Evolutionary conservation across 2,329 filamentous ascomycete species (phyloP), one percentile per base, ranked within the genome.

Genomic region (Emergomyces orientalis): DNA sequence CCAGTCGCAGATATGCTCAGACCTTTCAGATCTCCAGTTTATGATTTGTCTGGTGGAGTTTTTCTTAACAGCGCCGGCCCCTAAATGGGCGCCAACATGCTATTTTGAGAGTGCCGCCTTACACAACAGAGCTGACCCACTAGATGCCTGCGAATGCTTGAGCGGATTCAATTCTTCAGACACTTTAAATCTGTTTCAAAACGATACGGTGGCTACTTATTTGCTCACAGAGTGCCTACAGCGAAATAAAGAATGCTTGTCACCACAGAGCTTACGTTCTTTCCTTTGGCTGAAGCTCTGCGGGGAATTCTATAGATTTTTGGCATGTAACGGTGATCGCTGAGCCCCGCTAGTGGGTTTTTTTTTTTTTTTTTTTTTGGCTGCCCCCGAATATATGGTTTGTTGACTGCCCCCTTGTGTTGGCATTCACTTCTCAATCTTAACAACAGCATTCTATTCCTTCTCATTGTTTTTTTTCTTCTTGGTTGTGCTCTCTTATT

Each of bases 111-210:
- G 14, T 19, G 19, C 17, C 19, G 41, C 43, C 58, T 11, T 14
- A 4, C 17, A 27, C 19, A 17, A 17, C 25, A 47, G 14, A 59
- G 47, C 56, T 39, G 59, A 13, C 59, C 59, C 59, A 60, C 45
- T 60, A 14, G 32, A 17, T 52, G 45, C 34, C 25, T 22, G 32
- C 27, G 22, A 14, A 60, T 54, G 43, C 19, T 47, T 39, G 30
- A 60, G 30, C 27, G 37, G 8, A 25, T 52, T 60, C 32, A 14
- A 60, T 60, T 52, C 59, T 60, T 37, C 59, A 37, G 30, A 60
- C 59, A 52, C 32, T 25, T 54, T 17, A 32, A 39, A 41, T 34
- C 9, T 60, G 45, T 60, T 60, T 60, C 32, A 39, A 47, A 47
- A 51, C 49, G 22, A 39, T 27, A 13, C 41, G 45, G 45, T 60